Evolutionary conservation across 805 yeast species (phyloP).

Genomic region (Pichia nakasei): DNA sequence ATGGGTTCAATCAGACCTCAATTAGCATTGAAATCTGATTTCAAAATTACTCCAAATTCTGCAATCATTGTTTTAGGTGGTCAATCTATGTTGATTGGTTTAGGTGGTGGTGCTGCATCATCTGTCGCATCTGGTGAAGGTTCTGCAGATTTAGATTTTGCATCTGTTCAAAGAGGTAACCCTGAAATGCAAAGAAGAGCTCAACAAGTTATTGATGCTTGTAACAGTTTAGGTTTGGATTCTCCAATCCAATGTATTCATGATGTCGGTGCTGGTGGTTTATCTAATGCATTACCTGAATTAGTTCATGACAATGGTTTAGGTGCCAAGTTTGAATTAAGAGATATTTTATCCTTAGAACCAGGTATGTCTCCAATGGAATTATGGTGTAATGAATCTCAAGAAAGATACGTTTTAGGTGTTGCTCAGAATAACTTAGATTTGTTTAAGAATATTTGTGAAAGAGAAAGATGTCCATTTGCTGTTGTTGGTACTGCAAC

Average conservation of each 20-base stretch:
- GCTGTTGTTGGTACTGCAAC: conserved; percentile 96
- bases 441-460: conserved; percentile 68
- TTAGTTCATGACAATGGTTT: conserved; percentile 93
- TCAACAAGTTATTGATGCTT: conserved; percentile 93
- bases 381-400: conserved; percentile 99
- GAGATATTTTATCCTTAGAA: conserved; percentile 84
- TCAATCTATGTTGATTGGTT: conserved; percentile 93
- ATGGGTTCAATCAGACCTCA: conserved; percentile 94
- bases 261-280: conserved; percentile 99
- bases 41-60: conserved; percentile 85
- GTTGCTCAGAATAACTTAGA: conserved; percentile 72
- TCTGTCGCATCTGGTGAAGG: conserved; percentile 95
- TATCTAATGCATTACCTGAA: conserved; percentile 95
- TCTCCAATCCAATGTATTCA: conserved; percentile 90
- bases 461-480: conserved; percentile 91
- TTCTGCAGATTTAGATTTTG: conserved; percentile 92
- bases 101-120: conserved; percentile 99
- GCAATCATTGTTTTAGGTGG: conserved; percentile 93
- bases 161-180: conserved; percentile 98
- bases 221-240: conserved; percentile 68
- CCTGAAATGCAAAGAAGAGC: conserved; percentile 99
- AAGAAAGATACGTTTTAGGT: conserved; percentile 94
- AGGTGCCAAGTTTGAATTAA: conserved; percentile 87
- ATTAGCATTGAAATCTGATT: conserved; percentile 72
- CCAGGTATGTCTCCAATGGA: conserved; percentile 99